Conservation (phyloP, 176 grass and related monocot species). For the Raddia guianensis region DNA sequence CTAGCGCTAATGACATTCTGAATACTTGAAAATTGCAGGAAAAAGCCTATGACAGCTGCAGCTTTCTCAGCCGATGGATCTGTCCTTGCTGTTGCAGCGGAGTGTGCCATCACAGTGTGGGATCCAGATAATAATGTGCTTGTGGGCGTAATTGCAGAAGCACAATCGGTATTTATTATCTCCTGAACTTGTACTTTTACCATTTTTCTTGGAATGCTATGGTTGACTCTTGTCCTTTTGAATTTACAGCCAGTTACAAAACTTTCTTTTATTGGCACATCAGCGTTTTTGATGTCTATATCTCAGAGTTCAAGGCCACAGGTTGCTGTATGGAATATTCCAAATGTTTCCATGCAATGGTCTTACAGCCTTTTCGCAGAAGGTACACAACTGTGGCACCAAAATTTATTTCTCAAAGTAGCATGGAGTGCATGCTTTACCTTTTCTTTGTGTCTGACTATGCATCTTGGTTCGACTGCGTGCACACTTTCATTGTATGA, state of each 20-base stretch:
- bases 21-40: conserved; percentile 57
- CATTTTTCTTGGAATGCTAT: neutral
- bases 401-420: neutral
- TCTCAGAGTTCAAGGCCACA: conserved; percentile 72
- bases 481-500: neutral
- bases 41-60: conserved; percentile 81
- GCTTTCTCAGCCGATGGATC: conserved; percentile 93
- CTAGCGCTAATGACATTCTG: neutral
- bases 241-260: conserved; percentile 72
- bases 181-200: neutral
- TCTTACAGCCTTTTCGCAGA: conserved; percentile 82
- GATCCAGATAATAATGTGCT: conserved; percentile 83
- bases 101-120: conserved; percentile 84
- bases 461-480: neutral
- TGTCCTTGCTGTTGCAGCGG: conserved; percentile 89
- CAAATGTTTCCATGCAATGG: conserved; percentile 79
- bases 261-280: conserved; percentile 76
- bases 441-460: neutral
- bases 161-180: conserved; percentile 68
- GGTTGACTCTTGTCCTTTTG: conserved; percentile 17
- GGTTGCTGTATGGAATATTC: conserved; percentile 78
- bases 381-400: conserved; percentile 50
- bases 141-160: conserved; percentile 85
- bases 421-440: conserved; percentile 19
- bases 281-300: conserved; percentile 68